phyloP scores from a whole-genome alignment of 345 rosid species.

The Microcos paniculata region DNA sequence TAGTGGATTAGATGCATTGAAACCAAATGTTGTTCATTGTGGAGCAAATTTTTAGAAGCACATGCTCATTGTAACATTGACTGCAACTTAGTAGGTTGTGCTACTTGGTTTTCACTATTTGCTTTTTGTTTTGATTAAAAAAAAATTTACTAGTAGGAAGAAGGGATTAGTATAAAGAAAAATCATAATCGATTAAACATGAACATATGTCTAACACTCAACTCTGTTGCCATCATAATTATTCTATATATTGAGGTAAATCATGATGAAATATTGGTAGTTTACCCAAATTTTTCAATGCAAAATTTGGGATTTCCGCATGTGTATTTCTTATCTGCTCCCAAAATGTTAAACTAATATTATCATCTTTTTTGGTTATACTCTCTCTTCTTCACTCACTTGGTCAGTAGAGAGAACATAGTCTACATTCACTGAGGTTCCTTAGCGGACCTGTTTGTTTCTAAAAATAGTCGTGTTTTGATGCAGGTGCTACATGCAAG shows the following conservation, averaged over 20 bases:
- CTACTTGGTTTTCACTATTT: background rate
- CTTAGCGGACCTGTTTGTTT: background rate
- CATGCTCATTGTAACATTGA: background rate
- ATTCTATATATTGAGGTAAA: no score
- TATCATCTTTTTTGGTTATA: background rate
- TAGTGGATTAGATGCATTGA: background rate
- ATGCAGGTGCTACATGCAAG: slow-evolving; percentile 77
- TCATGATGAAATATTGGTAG: background rate
- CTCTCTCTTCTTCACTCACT: background rate
- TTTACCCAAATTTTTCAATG: background rate
- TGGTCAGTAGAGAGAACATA: background rate
- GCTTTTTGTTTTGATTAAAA: no score
- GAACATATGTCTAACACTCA: no score
- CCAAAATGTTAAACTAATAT: background rate
- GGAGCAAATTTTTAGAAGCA: background rate
- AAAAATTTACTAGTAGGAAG: no score
- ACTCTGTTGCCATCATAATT: no score
- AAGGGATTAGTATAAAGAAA: no score
- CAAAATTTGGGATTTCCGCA: background rate
- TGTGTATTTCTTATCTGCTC: background rate
- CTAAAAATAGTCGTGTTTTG: background rate
- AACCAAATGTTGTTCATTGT: background rate
- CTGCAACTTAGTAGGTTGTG: background rate
- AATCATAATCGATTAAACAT: no score
- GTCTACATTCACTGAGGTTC: background rate